A percentile compares a stretch with the other conserved stretches of the same genome.
These are phyloP conservation scores for Pouteria campechiana DNA, from an alignment of 179 eudicot species.

Conservation along the genomic window DNA sequence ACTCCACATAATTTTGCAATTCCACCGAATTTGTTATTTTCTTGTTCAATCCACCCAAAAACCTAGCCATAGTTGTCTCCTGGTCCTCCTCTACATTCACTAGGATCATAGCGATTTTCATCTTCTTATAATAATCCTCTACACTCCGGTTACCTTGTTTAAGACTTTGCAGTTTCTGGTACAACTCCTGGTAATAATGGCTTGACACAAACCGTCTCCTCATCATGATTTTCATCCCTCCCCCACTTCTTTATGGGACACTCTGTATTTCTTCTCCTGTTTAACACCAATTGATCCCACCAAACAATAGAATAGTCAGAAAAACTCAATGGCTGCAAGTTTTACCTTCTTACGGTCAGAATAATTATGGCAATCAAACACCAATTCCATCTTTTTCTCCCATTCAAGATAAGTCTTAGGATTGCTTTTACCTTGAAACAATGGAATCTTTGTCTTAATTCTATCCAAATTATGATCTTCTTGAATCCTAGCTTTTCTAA, in stretches of 20 bases:
- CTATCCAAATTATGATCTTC: too few species aligned
- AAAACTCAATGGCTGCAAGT: too few species aligned
- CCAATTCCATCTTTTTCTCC: constrained; percentile 1
- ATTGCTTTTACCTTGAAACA: constrained; percentile 1
- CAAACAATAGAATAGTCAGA: constrained; percentile 2
- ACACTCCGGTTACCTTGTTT: not conserved
- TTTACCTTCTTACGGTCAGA: too few species aligned
- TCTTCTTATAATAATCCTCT: not conserved
- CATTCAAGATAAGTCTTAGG: not conserved
- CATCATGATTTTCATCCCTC: not conserved
- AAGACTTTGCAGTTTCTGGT: not conserved
- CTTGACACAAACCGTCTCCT: not conserved
- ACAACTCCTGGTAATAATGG: not conserved
- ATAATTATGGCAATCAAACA: constrained; percentile 9
- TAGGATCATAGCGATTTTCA: too few species aligned
- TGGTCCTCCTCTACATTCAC: too few species aligned
- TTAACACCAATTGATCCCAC: constrained; percentile 3
- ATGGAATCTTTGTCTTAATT: constrained; percentile 3
- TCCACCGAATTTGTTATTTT: too few species aligned
- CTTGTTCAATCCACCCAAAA: too few species aligned
- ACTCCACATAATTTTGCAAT: too few species aligned
- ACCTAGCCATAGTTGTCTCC: too few species aligned
- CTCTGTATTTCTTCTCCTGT: constrained; percentile 3
- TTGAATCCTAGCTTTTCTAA: not conserved
- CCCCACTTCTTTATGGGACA: not conserved